Conservation (phyloP, 2,329 filamentous ascomycete genomes). For the Colletotrichum tofieldiae region DNA sequence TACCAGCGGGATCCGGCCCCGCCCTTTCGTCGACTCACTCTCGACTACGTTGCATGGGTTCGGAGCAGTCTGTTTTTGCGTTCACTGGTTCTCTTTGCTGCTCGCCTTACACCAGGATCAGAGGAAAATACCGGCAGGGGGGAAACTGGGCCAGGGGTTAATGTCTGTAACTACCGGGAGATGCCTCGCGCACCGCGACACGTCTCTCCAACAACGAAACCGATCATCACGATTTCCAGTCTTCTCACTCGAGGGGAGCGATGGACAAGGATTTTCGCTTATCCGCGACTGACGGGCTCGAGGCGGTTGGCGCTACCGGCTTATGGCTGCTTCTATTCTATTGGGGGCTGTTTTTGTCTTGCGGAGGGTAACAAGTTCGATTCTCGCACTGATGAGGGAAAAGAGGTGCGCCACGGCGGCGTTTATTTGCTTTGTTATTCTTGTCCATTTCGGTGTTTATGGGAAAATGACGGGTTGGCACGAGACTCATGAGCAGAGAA, state of each 20-base stretch:
- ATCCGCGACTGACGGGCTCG: slow-evolving; percentile 21
- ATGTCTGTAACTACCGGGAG: slow-evolving; percentile 38
- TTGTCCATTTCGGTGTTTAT: slow-evolving; percentile 26
- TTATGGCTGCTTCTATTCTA: slow-evolving; percentile 29
- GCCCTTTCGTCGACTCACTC: slow-evolving; percentile 26
- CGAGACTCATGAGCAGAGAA: slow-evolving; percentile 40
- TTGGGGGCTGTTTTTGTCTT: slow-evolving; percentile 19
- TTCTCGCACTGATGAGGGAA: slow-evolving; percentile 22
- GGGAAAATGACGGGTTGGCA: slow-evolving; percentile 39
- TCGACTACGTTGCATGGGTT: slow-evolving; percentile 29
- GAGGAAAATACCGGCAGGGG: slow-evolving; percentile 20
- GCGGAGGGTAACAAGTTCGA: slow-evolving; percentile 12
- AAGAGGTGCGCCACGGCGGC: slow-evolving; percentile 34
- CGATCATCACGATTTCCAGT: slow-evolving; percentile 23
- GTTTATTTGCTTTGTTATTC: slow-evolving; percentile 40
- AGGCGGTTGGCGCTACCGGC: slow-evolving; percentile 35
- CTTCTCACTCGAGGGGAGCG: slow-evolving; percentile 10
- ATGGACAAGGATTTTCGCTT: slow-evolving; percentile 21
- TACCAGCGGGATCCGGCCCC: slow-evolving; percentile 21
- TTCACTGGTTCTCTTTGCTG: slow-evolving; percentile 26
- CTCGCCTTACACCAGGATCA: slow-evolving; percentile 16
- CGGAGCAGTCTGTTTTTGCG: slow-evolving; percentile 29
- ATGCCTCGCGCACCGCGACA: not conserved
- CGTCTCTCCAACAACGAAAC: slow-evolving; percentile 23
- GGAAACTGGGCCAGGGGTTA: slow-evolving; percentile 36